Evolutionary conservation across 2,329 filamentous ascomycete species (phyloP), one percentile per base, ranked within the genome.

Genomic region (Fusarium goolgardi): DNA sequence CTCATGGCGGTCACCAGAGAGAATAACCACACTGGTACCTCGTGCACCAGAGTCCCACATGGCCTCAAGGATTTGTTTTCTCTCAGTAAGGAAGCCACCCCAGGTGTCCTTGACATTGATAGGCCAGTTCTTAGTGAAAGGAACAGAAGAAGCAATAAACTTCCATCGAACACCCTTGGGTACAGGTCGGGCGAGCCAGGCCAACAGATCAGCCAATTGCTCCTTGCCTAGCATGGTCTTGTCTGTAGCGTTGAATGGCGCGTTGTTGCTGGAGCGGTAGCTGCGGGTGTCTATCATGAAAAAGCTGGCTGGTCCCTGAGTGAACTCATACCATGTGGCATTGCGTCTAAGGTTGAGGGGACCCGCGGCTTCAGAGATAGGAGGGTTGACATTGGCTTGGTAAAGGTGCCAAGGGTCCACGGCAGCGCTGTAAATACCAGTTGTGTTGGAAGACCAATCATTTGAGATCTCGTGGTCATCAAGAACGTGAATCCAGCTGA

Each of bases 381-480:
- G 94, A 3, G 96, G 96, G 78, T 99, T 99, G 4, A 88, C 88
- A 5, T 89, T 85, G 34, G 90, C 90, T 65, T 99, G 95, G 76
- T 99, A 99, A 75, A 94, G 88, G 47, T 90, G 83, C 83, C 92
- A 99, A 1, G 95, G 93, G 63, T 96, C 93, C 44, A 92, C 88
- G 6, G 95, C 94, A 1, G 91, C 87, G 4, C 85, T 79, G 75
- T 95, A 97, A 0, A 97, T 86, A 8, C 92, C 92, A 0, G 92
- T 94, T 16, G 87, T 90, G 76, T 95, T 96, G 20, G 86, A 84
- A 62, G 91, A 89, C 94, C 94, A 98, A 79, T 98, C 96, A 72
- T 99, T 98, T 7, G 87, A 87, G 65, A 99, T 97, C 76, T 99
- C 96, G 74, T 99, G 96, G 76, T 99, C 96, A 75, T 99, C 96